Base-by-base conservation (phyloP, 345 rosid species). In the Trapa bicornis region DNA sequence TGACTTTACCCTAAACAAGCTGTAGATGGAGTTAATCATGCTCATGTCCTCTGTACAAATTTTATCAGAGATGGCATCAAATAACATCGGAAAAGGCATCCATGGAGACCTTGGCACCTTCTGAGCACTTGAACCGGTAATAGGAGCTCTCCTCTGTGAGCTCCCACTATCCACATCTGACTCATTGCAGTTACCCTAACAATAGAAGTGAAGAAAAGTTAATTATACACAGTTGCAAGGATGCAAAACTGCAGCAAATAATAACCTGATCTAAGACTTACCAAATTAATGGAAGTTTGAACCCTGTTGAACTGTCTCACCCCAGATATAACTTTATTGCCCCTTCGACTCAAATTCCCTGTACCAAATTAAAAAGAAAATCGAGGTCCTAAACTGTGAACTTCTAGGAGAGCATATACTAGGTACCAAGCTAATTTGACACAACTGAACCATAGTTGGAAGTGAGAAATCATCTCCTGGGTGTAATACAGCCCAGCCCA, bases 41-140 rank as follows among this genome's bases (percentile, higher is more conserved):
- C 80, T 84, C 99, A 94, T 94, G 58, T 82, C 83, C 15, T 67
- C 62, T 11, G 65, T 73, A 47, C 89, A 75, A 71, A 94, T 77
- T 80, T 83, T 86, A 53, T 68, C 75, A 5, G 95, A 75, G 57
- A 94, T 87, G n/a, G 93, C 96, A 72, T 91, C 84, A 84, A 94
- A 91, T 76, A 94, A 69, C 79, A 73, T 75, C 13, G 93, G 86
- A 60, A 94, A 89, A 57, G 99, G 96, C 96, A 95, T 84, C 91
- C 93, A 95, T 35, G 99, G 99, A 38, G 96, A 95, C 71, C 80
- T 86, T 47, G 89, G 92, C 70, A 81, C 80, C 65, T 74, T 86
- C 17, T 80, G 75, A 53, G 76, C 75, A 78, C 83, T 84, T 37
- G 43, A 41, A 41, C 82, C 82, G 1, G 75, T 68, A 70, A 85